Base-by-base conservation (phyloP, 305 asterid genomes). In the Striga hermonthica region DNA sequence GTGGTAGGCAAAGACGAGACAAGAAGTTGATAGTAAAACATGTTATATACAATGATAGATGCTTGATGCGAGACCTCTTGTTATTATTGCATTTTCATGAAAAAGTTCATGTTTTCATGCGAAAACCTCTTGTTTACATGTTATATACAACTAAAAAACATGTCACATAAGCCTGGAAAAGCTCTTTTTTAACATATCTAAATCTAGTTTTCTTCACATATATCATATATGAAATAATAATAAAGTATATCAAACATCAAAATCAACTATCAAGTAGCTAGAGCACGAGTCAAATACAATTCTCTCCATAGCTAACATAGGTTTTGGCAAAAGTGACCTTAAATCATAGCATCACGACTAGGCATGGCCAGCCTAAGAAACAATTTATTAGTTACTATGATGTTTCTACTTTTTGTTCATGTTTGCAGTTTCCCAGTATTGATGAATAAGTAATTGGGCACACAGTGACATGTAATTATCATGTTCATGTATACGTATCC, bases 361-460 rank as follows among this genome's bases (percentile, higher is more conserved):
- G 9, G n/a, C 49, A 7, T 44, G 49, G 49, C 49, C 10, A 44
- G 49, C 50, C 31, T 22, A 22, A 22, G 31, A 22, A 45, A 45
- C 13, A 9, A 1, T 11, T 45, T 45, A 10, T 9, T 45, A 45
- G 31, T 22, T 22, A 45, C 50, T 10, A 45, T 9, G 12, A 3
- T 4, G 45, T 64, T 62, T 16, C 13, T 60, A 50, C 48, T 31
- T 15, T 6, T 7, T 13, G 16, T 47, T 58, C 58, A 65, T 48
- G 10, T 64, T 59, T 14, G 45, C 39, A 56, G 40, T 62, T 50
- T 43, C 50, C 31, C 62, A 38, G 5, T 60, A 37, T 38, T 48
- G 53, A 39, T 41, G 60, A 71, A 44, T 1, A 11, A 15, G 38
- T 38, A 28, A 31, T 34, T 15, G 63, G 49, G 45, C 48, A 62